phyloP scores from a whole-genome alignment of 2,329 filamentous ascomycete species.

The Colletotrichum sp. region DNA sequence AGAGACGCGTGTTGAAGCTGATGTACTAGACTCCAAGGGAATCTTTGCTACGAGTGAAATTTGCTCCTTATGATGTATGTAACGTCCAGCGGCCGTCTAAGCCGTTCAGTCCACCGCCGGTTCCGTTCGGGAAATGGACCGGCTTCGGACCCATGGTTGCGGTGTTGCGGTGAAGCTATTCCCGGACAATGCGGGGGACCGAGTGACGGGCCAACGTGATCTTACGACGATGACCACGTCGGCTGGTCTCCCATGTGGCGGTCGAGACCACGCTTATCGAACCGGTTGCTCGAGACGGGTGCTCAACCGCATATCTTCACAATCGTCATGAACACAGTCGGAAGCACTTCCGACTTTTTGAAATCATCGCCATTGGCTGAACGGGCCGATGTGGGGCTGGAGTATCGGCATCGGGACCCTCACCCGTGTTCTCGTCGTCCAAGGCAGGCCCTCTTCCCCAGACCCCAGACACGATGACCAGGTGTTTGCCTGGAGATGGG shows the following conservation, averaged over 20 bases:
- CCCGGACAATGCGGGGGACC: neutral
- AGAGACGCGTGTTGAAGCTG: neutral
- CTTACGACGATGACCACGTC: neutral
- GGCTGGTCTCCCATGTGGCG: neutral
- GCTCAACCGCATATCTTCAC: neutral
- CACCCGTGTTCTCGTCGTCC: neutral
- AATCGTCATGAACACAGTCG: neutral
- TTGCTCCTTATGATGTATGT: conserved; percentile 2
- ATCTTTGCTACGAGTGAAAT: neutral
- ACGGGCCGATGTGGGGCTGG: neutral
- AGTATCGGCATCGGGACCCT: neutral
- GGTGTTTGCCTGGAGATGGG: neutral
- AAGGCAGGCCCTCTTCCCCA: neutral
- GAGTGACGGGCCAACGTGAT: neutral
- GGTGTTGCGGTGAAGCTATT: neutral
- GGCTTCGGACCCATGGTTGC: neutral
- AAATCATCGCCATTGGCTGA: neutral
- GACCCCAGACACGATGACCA: neutral
- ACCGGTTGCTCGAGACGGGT: neutral
- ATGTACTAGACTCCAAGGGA: neutral
- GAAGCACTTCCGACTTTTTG: neutral
- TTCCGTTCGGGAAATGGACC: neutral
- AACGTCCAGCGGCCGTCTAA: neutral
- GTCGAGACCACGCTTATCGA: neutral
- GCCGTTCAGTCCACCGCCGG: neutral